Conservation (phyloP, 305 asterid genomes). For the Caryopteris hybrid region DNA sequence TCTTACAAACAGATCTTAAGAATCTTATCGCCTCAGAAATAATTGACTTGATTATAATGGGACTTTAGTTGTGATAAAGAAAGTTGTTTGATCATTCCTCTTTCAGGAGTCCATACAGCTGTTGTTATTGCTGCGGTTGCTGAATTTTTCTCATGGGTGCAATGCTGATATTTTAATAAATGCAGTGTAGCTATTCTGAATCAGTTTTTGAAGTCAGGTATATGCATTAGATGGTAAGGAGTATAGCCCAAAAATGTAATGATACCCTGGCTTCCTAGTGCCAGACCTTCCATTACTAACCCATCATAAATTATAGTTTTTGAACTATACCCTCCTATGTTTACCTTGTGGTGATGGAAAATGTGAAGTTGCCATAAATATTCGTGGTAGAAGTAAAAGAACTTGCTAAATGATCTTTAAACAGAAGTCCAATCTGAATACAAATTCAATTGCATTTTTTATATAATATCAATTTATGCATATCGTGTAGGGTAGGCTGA, state of each 20-base stretch:
- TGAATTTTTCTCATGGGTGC: not conserved
- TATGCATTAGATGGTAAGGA: not conserved
- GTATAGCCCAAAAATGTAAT: too few species aligned
- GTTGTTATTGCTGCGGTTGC: not conserved
- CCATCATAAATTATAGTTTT: not conserved
- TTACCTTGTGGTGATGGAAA: not conserved
- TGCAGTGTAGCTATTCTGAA: not conserved
- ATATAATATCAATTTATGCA: conserved; percentile 1
- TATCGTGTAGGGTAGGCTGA: conserved; percentile 71
- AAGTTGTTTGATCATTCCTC: not conserved
- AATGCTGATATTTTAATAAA: too few species aligned
- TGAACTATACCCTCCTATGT: not conserved
- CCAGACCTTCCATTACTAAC: not conserved
- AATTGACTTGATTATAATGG: not conserved
- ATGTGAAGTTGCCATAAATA: not conserved
- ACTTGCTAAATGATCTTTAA: conserved; percentile 5
- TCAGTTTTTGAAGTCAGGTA: not conserved
- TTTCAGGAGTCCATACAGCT: not conserved
- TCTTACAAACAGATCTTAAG: not conserved
- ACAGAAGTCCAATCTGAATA: not conserved
- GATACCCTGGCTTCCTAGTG: not conserved
- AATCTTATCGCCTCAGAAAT: not conserved
- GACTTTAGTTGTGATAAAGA: not conserved
- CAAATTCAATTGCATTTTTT: not conserved
- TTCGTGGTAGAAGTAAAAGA: not conserved